Base-by-base conservation (phyloP, 2,329 filamentous ascomycete genomes). In the Aureobasidium namibiae region DNA sequence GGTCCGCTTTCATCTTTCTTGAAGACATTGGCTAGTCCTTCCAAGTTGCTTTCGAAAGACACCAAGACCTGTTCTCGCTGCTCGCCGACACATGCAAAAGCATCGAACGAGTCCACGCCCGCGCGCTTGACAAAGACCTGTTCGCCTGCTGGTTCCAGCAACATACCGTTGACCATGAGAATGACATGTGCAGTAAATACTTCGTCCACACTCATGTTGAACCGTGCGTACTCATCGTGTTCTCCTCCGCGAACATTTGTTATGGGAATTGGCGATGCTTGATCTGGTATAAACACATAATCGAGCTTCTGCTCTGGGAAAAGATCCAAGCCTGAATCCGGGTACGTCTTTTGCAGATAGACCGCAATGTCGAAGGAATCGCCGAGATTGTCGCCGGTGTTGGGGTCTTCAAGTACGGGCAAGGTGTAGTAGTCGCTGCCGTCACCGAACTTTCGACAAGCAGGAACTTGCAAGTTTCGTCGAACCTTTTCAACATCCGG, bases 281-380 rank as follows among this genome's bases (percentile, higher is more conserved):
- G 85, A 2, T 67, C 70, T 14, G 41, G 14, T 2, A 36, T 24
- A 13, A 36, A 50, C 14, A 29, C 56, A 44, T 50, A 59, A 10
- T 41, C 45, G n/a, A 59, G 56, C 21, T 59, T 34, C 45, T 50
- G 56, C 18, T 26, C 26, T 7, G 56, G 56, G 26, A 59, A 59
- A 3, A 59, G 11, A 4, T 59, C 45, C 7, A 23, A 4, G 13
- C 56, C 74, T 6, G 73, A 74, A 31, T 69, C 60, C 0, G 82
- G 80, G 58, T 81, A 84, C 0, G 67, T 74, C 1, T 75, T 70
- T 24, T 86, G 77, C 1, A 87, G 74, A 64, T 85, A 81, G 26
- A 78, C 69, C 7, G 84, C 85, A 61, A 87, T 87, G 56, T 87
- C 84, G 65, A 86, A 85, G 2, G 83, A 82, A 70, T 88, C 85